A percentile compares a stretch with the other conserved stretches of the same genome.
These are phyloP conservation scores for Irpex rosettiformis DNA, from an alignment of 1,284 basidiomycete genomes.

Conservation along the genomic window DNA sequence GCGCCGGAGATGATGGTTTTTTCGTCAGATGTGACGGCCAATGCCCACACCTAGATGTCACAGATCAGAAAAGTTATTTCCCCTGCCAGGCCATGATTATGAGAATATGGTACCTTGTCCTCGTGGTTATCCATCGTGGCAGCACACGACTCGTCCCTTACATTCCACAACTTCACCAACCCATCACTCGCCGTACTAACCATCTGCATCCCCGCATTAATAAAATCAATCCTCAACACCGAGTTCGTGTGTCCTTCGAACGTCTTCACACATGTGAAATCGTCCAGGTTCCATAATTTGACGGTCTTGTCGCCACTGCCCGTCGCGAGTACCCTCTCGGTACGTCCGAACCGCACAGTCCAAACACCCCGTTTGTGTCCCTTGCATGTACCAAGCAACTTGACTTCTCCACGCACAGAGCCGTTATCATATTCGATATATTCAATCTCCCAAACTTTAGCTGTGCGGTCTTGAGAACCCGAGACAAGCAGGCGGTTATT, in stretches of 20 bases:
- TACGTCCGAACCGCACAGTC: constrained; percentile 85
- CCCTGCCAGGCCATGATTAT: constrained; percentile 1
- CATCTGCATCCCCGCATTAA: constrained; percentile 83
- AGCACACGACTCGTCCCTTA: constrained; percentile 83
- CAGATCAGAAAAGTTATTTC: constrained; percentile 2
- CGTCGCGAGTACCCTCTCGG: constrained; percentile 86
- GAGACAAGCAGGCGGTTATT: constrained; percentile 89
- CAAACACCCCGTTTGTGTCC: constrained; percentile 98
- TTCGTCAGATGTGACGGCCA: constrained; percentile 79
- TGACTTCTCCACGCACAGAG: constrained; percentile 61
- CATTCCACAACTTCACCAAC: constrained; percentile 93
- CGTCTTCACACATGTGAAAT: constrained; percentile 90
- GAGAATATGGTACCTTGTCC: constrained; percentile 68
- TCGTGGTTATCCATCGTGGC: constrained; percentile 95
- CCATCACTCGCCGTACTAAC: constrained; percentile 92
- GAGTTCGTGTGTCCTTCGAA: constrained; percentile 98
- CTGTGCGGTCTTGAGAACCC: constrained; percentile 94
- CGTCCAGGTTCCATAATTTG: constrained; percentile 91
- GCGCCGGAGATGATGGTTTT: constrained; percentile 85
- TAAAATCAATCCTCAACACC: constrained; percentile 90
- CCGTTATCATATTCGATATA: constrained; percentile 44
- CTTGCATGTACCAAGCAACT: constrained; percentile 84
- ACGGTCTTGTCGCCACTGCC: constrained; percentile 95
- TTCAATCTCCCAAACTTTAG: constrained; percentile 84
- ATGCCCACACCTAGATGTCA: constrained; percentile 79